Base-by-base conservation (phyloP, 495 filamentous ascomycete genomes). In the Schizothecium vesticola region DNA sequence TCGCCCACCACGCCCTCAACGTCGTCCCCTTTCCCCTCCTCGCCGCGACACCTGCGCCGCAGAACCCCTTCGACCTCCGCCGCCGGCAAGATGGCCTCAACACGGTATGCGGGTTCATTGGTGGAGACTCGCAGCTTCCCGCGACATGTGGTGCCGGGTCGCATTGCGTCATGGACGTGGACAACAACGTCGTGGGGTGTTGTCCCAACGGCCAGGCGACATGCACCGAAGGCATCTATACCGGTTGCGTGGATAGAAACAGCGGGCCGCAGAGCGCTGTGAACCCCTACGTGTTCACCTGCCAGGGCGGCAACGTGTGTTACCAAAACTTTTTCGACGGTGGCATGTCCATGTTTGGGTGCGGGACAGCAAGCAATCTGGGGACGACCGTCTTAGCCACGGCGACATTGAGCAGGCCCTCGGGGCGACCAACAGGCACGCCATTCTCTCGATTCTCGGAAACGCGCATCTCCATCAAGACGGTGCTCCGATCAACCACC, bases 281-380 rank as follows among this genome's bases (percentile, higher is more conserved):
- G 62, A 81, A 84, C 69, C 82, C 81, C 22, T 83, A 83, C 62
- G 77, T 84, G 24, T 84, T 75, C 70, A 82, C 81, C 51, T 84
- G 82, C 70, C 65, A 74, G 57, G 79, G 80, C 11, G 77, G 74
- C 51, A 58, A 78, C 21, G 79, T 83, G 19, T 84, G 82, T 67
- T 84, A 79, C 71, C 74, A 66, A 71, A 84, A 84, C 69, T 43
- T 75, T 22, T 84, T 80, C 64, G 81, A 81, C 9, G 81, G 82
- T n/a, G 82, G 82, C 11, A 82, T 75, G 57, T 84, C 74, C 23
- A 82, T 84, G 72, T 84, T 72, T 24, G 82, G 82, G 12, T 84
- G 82, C 68, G 82, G 81, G 12, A 82, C 79, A 16, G 80, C 80
- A 21, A 80, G 77, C 63, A 73, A 75, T 29, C 56, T 79, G 66